These are phyloP conservation scores for Isochrysis galbana DNA, from an alignment of 78 protist species.

Conservation along the genomic window DNA sequence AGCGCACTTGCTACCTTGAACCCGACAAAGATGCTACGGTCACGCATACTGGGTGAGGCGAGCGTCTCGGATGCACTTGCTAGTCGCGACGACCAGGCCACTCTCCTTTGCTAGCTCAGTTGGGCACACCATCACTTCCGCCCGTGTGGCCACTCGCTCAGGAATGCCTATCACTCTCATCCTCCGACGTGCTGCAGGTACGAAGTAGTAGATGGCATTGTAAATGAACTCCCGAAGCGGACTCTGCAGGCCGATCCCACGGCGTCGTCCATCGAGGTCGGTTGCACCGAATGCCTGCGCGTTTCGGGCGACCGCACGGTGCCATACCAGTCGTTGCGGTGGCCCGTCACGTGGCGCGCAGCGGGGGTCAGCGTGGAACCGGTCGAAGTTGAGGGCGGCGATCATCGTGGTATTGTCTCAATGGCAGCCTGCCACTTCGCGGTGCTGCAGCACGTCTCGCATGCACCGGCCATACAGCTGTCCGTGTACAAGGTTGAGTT, in stretches of 20 bases:
- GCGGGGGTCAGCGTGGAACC: background rate
- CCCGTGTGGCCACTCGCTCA: too few relatives aligned
- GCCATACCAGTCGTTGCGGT: background rate
- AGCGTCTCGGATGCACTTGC: background rate
- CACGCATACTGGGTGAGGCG: background rate
- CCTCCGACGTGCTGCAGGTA: too few relatives aligned
- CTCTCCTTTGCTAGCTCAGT: background rate
- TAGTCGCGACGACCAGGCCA: too few relatives aligned
- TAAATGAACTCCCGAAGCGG: too few relatives aligned
- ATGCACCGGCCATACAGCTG: too few relatives aligned
- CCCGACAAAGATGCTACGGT: background rate
- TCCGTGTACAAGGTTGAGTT: too few relatives aligned
- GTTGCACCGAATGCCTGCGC: too few relatives aligned
- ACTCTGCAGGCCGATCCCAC: too few relatives aligned
- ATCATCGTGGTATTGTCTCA: background rate
- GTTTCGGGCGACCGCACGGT: background rate
- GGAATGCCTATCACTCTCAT: too few relatives aligned
- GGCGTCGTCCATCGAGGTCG: too few relatives aligned
- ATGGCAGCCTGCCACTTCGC: background rate
- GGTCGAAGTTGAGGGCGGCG: background rate
- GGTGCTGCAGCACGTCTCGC: background rate
- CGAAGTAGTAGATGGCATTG: too few relatives aligned
- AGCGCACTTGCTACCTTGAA: background rate
- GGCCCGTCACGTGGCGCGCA: background rate
- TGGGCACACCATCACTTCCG: background rate